A percentile compares a stretch with the other conserved stretches of the same genome.
These are phyloP conservation scores for Rhamnella rubrinervis DNA, from an alignment of 331 rosid genomes.

Conservation along the genomic window DNA sequence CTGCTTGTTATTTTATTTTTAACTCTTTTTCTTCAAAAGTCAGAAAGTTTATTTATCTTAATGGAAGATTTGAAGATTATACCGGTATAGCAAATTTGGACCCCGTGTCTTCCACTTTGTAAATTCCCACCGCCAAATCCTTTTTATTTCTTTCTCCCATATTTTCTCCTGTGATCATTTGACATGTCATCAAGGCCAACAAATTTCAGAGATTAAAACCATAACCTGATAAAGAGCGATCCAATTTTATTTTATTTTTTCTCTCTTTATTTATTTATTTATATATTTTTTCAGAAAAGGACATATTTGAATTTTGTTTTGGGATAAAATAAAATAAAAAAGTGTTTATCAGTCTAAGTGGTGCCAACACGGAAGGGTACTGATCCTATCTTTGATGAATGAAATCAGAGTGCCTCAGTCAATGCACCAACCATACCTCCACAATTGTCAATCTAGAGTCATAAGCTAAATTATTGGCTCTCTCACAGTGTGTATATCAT, in stretches of 20 bases:
- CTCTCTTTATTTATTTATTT: too few species aligned
- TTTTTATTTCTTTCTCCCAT: background rate
- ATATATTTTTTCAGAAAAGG: too few species aligned
- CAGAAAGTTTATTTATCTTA: slow-evolving; percentile 1
- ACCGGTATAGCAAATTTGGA: slow-evolving; percentile 3
- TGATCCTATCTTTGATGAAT: background rate
- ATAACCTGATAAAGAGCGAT: too few species aligned
- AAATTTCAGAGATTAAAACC: background rate
- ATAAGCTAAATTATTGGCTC: slow-evolving; percentile 6
- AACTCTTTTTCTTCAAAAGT: background rate
- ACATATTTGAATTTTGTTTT: background rate
- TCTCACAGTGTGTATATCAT: background rate
- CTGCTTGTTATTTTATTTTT: background rate
- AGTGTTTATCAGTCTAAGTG: background rate
- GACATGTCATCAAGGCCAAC: background rate
- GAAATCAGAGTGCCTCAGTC: background rate
- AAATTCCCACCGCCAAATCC: background rate
- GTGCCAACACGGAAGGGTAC: slow-evolving; percentile 14
- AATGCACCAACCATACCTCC: slow-evolving; percentile 10
- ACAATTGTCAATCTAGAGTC: background rate
- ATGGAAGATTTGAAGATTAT: background rate
- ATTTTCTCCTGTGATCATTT: background rate
- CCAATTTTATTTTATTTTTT: too few species aligned
- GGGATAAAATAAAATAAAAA: too few species aligned
- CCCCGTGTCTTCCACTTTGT: slow-evolving; percentile 4